These are phyloP conservation scores for Fusarium liriodendri DNA, from an alignment of 2,329 filamentous ascomycete genomes.

Conservation along the genomic window DNA sequence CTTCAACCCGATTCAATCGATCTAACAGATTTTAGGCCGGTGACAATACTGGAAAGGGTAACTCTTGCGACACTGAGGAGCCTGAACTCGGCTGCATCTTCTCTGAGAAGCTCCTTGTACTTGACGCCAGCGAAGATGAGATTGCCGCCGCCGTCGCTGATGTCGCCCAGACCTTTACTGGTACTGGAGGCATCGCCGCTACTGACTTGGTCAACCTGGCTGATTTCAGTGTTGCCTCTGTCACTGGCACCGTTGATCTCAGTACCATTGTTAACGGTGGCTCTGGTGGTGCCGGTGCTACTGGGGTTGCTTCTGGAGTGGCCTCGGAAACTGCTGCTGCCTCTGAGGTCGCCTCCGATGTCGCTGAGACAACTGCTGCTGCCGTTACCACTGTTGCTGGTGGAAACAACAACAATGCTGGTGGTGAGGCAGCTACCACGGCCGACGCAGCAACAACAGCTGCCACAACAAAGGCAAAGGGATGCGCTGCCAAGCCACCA, in stretches of 20 bases:
- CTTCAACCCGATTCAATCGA: background rate
- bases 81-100: conserved; percentile 67
- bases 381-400: background rate
- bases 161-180: conserved; percentile 47
- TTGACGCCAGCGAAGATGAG: conserved; percentile 64
- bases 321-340: background rate
- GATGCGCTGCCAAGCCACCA: background rate
- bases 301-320: background rate
- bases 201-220: conserved; percentile 28
- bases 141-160: conserved; percentile 60
- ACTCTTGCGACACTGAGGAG: conserved; percentile 60
- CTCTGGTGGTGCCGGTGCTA: background rate
- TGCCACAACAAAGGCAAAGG: background rate
- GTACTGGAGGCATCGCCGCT: conserved; percentile 45
- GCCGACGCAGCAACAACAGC: background rate
- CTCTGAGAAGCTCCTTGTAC: conserved; percentile 61
- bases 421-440: background rate
- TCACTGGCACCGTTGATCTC: conserved; percentile 28
- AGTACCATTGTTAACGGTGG: conserved; percentile 11
- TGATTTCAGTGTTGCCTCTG: conserved; percentile 19
- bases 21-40: background rate
- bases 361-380: background rate
- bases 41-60: conserved; percentile 41
- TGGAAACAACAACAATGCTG: background rate
- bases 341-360: background rate